Conservation (phyloP, 208 protist species). For the Crithidia bombi region DNA sequence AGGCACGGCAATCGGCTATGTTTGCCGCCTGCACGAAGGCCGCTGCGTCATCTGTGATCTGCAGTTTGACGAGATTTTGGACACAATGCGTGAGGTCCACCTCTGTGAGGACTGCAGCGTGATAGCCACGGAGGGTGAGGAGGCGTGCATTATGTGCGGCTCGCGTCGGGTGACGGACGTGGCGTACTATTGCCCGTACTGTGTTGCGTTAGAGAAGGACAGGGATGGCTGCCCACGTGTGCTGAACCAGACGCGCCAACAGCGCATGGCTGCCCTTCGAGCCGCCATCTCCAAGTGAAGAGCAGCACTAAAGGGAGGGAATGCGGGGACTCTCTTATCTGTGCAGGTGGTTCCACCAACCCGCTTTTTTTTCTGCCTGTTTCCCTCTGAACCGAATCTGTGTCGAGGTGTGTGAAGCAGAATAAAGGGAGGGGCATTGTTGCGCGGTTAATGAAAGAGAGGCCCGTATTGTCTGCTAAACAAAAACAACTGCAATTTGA, state of each 20-base stretch:
- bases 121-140: slow-evolving; percentile 61
- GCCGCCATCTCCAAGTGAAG: slow-evolving; percentile 28
- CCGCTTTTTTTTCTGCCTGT: too few relatives aligned
- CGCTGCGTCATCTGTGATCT: slow-evolving; percentile 90
- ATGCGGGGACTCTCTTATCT: background rate
- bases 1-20: slow-evolving; percentile 69
- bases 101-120: slow-evolving; percentile 91
- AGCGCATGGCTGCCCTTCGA: slow-evolving; percentile 60
- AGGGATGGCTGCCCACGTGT: slow-evolving; percentile 88
- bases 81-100: slow-evolving; percentile 80
- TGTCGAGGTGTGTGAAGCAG: too few relatives aligned
- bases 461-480: background rate
- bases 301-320: background rate
- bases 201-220: slow-evolving; percentile 88
- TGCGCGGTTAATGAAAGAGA: too few relatives aligned
- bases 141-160: slow-evolving; percentile 89
- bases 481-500: too few relatives aligned
- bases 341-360: too few relatives aligned
- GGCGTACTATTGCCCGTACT: slow-evolving; percentile 92
- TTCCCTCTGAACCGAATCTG: too few relatives aligned
- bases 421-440: too few relatives aligned
- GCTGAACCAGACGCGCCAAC: slow-evolving; percentile 75
- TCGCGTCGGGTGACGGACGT: slow-evolving; percentile 55
- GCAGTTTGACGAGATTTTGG: slow-evolving; percentile 72
- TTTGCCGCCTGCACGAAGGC: slow-evolving; percentile 89